These are phyloP conservation scores for Albugo candida DNA, from an alignment of 352 stramenopile species.

Conservation along the genomic window DNA sequence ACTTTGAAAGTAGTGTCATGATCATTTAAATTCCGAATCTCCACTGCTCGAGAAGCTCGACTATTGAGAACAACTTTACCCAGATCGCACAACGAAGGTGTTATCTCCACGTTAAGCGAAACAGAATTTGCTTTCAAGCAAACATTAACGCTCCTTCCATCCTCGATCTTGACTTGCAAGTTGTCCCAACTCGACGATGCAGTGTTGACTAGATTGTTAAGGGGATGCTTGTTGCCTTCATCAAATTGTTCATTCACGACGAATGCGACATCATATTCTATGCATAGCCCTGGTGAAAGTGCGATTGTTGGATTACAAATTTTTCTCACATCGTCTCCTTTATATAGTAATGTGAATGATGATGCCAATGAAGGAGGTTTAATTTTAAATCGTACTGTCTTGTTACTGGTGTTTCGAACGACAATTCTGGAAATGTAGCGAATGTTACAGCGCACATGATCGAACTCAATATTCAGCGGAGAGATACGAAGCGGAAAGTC, in stretches of 20 bases:
- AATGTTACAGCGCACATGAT: conserved; percentile 24
- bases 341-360: conserved; percentile 30
- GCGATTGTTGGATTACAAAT: conserved; percentile 43
- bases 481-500: conserved; percentile 24
- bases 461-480: conserved; percentile 42
- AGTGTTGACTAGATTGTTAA: conserved; percentile 5
- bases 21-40: conserved; percentile 27
- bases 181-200: conserved; percentile 35
- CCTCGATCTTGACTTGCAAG: conserved; percentile 32
- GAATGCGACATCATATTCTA: conserved; percentile 51
- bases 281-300: conserved; percentile 32
- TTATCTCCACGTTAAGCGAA: conserved; percentile 33
- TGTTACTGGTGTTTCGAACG: conserved; percentile 49
- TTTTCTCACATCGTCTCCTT: conserved; percentile 33
- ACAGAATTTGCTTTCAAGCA: conserved; percentile 30
- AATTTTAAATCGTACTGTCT: conserved; percentile 36
- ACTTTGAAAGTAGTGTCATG: conserved; percentile 21
- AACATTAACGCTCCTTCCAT: conserved; percentile 34
- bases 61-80: conserved; percentile 44
- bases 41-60: conserved; percentile 25
- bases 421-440: conserved; percentile 43
- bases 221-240: not conserved
- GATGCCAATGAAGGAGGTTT: conserved; percentile 25
- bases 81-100: conserved; percentile 29
- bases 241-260: conserved; percentile 2